Percentiles rank a stretch among this genome's conserved stretches.
Conservation (phyloP, 2,329 filamentous ascomycete genomes). For the Aureobasidium subglaciale region DNA sequence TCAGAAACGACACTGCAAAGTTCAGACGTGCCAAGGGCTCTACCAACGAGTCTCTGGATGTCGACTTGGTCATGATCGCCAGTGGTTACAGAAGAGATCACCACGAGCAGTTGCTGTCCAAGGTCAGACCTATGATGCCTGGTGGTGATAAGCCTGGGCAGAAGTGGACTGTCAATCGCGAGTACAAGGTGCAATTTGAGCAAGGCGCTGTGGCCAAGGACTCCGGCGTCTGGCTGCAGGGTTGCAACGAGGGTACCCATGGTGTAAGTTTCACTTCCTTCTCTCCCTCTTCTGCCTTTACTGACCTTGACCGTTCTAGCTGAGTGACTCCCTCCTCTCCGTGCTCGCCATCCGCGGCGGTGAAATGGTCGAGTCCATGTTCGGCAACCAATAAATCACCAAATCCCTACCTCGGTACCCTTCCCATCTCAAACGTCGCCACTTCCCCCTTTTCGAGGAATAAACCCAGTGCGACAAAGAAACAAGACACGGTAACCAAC, state of each 20-base stretch:
- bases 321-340: conserved; percentile 31
- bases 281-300: background rate
- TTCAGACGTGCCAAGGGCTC: conserved; percentile 34
- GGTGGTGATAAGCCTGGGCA: conserved; percentile 38
- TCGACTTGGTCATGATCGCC: conserved; percentile 76
- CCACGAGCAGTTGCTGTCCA: conserved; percentile 68
- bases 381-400: conserved; percentile 20
- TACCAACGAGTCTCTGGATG: conserved; percentile 58
- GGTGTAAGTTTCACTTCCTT: conserved; percentile 56
- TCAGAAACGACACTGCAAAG: conserved; percentile 46
- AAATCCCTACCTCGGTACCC: background rate
- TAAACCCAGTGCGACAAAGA: background rate
- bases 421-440: background rate
- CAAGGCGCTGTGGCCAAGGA: conserved; percentile 60
- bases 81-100: conserved; percentile 77
- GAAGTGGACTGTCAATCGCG: conserved; percentile 61
- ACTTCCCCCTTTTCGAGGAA: background rate
- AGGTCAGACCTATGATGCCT: conserved; percentile 59
- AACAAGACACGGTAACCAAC: background rate
- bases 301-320: conserved; percentile 1
- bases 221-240: conserved; percentile 85
- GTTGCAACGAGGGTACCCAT: conserved; percentile 87
- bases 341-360: conserved; percentile 31
- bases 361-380: conserved; percentile 33
- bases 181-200: conserved; percentile 72